Conservation (phyloP, 75 land plant genomes). For the Cunninghamia lanceolata region DNA sequence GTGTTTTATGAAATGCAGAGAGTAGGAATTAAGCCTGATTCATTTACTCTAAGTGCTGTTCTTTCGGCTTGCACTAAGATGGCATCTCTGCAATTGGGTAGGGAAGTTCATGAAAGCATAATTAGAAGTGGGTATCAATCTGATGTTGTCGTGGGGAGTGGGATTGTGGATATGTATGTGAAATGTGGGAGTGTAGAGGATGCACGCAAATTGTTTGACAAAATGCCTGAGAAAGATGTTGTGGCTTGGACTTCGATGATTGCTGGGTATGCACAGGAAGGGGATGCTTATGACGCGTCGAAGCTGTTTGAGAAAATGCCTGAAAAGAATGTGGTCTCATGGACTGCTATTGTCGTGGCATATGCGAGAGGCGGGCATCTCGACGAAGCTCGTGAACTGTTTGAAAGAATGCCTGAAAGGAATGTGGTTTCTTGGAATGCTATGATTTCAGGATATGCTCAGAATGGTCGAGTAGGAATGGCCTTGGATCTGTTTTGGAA, state of each 20-base stretch:
- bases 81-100: constrained; percentile 48
- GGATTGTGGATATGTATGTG: constrained; percentile 62
- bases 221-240: constrained; percentile 6
- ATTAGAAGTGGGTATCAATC: constrained; percentile 32
- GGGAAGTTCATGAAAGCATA: constrained; percentile 51
- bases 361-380: constrained; percentile 3
- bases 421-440: constrained; percentile 63
- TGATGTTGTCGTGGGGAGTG: constrained; percentile 55
- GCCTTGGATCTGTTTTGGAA: neutral
- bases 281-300: constrained; percentile 14
- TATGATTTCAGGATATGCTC: constrained; percentile 49
- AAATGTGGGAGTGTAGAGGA: constrained; percentile 40
- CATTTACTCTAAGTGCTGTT: constrained; percentile 39
- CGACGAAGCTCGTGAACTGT: constrained; percentile 13
- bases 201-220: constrained; percentile 22
- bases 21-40: constrained; percentile 29
- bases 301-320: constrained; percentile 24
- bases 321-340: constrained; percentile 25
- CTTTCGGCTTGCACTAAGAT: constrained; percentile 59
- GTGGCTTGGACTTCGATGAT: constrained; percentile 25
- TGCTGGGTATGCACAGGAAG: constrained; percentile 15
- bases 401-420: constrained; percentile 42
- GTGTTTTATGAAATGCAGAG: constrained; percentile 46
- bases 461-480: neutral
- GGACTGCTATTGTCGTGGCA: constrained; percentile 32